These are phyloP conservation scores for grape (Vitis vinifera) DNA, from an alignment of 164 flowering plant genomes.

Conservation along the genomic window ASM3070453v1 NC_081815.1:18604001-18604500, in stretches of 20 bases:
- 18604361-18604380: conserved; percentile 55
- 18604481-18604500: too few relatives aligned
- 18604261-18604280: too few relatives aligned
- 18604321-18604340: conserved; percentile 78
- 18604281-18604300: too few relatives aligned
- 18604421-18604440: conserved; percentile 72
- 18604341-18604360: conserved; percentile 64
- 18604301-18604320: conserved; percentile 67
- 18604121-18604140: conserved; percentile 66
- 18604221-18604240: conserved; percentile 22
- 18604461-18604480: background rate
- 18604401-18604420: conserved; percentile 71
- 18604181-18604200: conserved; percentile 69
- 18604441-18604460: conserved; percentile 11
- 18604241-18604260: too few relatives aligned
- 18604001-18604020: conserved; percentile 68
- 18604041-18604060: conserved; percentile 57
- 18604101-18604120: conserved; percentile 60
- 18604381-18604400: conserved; percentile 73
- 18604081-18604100: conserved; percentile 60
- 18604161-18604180: conserved; percentile 86
- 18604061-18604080: conserved; percentile 75
- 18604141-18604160: conserved; percentile 82
- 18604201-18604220: conserved; percentile 47
- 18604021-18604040: conserved; percentile 72